These are phyloP conservation scores for Lactuca sativa DNA, from an alignment of 129 eudicot species.

Conservation along the genomic window DNA sequence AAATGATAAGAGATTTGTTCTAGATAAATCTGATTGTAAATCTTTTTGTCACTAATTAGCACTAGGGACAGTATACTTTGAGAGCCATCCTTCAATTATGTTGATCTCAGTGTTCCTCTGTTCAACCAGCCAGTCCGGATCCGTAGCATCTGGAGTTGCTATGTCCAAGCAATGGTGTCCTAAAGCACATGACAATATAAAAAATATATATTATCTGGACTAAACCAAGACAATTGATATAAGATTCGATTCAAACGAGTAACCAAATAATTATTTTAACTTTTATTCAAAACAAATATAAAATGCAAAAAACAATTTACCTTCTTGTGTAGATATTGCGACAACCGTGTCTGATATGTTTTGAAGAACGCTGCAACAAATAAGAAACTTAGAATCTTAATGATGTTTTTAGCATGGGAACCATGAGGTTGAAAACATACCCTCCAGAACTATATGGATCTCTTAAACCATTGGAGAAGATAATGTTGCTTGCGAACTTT, in stretches of 20 bases:
- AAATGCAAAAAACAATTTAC: background rate
- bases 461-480: conserved; percentile 38
- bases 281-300: too few relatives aligned
- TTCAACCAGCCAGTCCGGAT: conserved; percentile 35
- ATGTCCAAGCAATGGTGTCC: conserved; percentile 38
- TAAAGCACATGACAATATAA: background rate
- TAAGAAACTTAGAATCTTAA: background rate
- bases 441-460: conserved; percentile 52
- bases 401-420: background rate
- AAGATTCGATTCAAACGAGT: background rate
- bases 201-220: too few relatives aligned
- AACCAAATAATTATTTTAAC: too few relatives aligned
- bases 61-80: background rate
- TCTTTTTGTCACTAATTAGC: background rate
- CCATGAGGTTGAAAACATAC: conserved; percentile 12
- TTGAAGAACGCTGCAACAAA: conserved; percentile 23
- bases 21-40: too few relatives aligned
- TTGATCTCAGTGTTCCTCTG: conserved; percentile 28
- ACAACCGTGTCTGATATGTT: conserved; percentile 35
- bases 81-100: conserved; percentile 34
- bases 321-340: conserved; percentile 26
- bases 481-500: conserved; percentile 48
- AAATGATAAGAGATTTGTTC: too few relatives aligned
- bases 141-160: conserved; percentile 1
- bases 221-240: background rate